Conservation (phyloP, 805 yeast species). For the Barnettozyma siamensis region DNA sequence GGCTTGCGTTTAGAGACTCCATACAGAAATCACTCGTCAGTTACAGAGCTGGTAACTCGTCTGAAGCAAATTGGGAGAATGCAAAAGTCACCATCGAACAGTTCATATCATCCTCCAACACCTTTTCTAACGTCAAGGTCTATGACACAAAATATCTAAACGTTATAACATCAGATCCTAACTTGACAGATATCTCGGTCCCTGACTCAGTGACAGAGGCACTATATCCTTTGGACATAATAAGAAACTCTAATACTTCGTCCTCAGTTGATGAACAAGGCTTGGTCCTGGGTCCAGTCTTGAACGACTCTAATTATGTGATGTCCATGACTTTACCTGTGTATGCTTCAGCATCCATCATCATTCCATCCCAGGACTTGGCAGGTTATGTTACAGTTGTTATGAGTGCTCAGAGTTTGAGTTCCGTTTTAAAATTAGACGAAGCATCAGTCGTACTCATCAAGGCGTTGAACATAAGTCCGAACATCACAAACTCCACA, state of each 20-base stretch:
- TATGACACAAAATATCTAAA: slow-evolving; percentile 54
- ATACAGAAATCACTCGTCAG: slow-evolving; percentile 55
- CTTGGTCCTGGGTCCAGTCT: slow-evolving; percentile 61
- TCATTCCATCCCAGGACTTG: slow-evolving; percentile 40
- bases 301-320: slow-evolving; percentile 40
- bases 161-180: slow-evolving; percentile 40
- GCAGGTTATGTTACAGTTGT: slow-evolving; percentile 68
- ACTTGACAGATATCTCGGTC: slow-evolving; percentile 31
- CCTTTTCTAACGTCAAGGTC: slow-evolving; percentile 57
- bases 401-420: slow-evolving; percentile 40
- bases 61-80: slow-evolving; percentile 40
- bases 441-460: slow-evolving; percentile 27
- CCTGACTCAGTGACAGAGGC: slow-evolving; percentile 29
- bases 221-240: slow-evolving; percentile 43
- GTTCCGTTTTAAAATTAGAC: slow-evolving; percentile 35
- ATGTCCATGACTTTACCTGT: slow-evolving; percentile 78
- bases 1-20: slow-evolving; percentile 56
- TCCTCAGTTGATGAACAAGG: slow-evolving; percentile 39
- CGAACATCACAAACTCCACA: slow-evolving; percentile 24
- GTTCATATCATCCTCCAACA: slow-evolving; percentile 57
- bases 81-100: slow-evolving; percentile 48
- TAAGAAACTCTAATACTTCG: slow-evolving; percentile 29
- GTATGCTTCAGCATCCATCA: slow-evolving; percentile 64
- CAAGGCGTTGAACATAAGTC: slow-evolving; percentile 17
- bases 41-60: slow-evolving; percentile 68